Conservation (phyloP, 129 eudicot genomes). For the Centaurea solstitialis region DNA sequence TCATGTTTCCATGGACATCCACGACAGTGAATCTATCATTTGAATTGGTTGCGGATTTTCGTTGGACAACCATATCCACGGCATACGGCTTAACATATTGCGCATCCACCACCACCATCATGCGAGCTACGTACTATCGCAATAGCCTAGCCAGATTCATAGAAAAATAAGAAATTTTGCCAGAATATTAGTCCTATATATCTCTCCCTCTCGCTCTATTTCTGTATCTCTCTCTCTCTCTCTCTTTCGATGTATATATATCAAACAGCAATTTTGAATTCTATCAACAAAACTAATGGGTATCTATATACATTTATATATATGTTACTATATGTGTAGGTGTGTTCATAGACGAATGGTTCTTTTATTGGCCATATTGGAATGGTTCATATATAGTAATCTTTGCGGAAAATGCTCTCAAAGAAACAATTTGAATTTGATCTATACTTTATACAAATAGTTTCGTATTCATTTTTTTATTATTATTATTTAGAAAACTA, state of each 20-base stretch:
- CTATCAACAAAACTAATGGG: conserved; percentile 9
- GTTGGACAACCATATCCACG: conserved; percentile 35
- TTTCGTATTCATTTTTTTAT: background rate
- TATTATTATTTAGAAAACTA: background rate
- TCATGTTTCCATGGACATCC: conserved; percentile 43
- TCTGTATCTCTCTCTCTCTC: background rate
- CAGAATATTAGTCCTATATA: background rate
- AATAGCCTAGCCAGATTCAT: background rate
- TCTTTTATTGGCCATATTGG: conserved; percentile 3
- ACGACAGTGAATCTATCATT: conserved; percentile 38
- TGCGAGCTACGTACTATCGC: background rate
- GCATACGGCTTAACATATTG: conserved; percentile 41
- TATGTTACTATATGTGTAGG: background rate
- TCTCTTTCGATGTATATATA: background rate
- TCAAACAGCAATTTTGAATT: conserved; percentile 1
- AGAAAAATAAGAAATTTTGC: background rate
- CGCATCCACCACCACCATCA: conserved; percentile 42
- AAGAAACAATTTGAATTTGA: conserved; percentile 1
- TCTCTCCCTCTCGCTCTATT: background rate
- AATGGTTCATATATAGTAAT: conserved; percentile 4
- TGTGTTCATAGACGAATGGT: conserved; percentile 10
- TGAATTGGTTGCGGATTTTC: conserved; percentile 29
- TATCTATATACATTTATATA: background rate
- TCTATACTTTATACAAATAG: background rate
- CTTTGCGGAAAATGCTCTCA: conserved; percentile 25